phyloP scores from a whole-genome alignment of 208 protist genomes.

The Phytomonas sp. region DNA sequence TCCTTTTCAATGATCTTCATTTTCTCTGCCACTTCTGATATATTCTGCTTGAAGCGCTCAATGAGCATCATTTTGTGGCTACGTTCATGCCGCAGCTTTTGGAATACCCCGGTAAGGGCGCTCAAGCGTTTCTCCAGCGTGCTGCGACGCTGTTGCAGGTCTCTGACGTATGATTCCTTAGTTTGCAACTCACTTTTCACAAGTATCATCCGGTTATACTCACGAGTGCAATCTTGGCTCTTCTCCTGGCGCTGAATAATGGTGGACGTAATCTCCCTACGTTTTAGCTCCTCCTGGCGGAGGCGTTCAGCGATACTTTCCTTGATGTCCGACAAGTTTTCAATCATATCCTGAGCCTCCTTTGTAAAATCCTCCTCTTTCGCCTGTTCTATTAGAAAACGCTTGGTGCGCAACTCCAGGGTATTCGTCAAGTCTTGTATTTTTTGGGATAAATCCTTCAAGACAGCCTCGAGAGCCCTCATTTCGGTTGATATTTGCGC shows the following conservation, averaged over 20 bases:
- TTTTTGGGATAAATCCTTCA: constrained; percentile 35
- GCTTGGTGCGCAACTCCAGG: constrained; percentile 70
- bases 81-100: constrained; percentile 89
- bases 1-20: constrained; percentile 94
- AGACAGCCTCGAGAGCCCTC: constrained; percentile 24
- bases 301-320: constrained; percentile 46
- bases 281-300: constrained; percentile 68
- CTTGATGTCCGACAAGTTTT: constrained; percentile 67
- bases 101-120: constrained; percentile 75
- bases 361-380: constrained; percentile 68
- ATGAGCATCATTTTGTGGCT: constrained; percentile 91
- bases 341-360: constrained; percentile 34
- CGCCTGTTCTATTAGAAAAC: constrained; percentile 81
- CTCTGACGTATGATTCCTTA: constrained; percentile 48
- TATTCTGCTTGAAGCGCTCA: constrained; percentile 86
- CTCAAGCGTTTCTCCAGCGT: constrained; percentile 72
- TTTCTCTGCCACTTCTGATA: constrained; percentile 93
- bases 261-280: constrained; percentile 61
- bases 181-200: constrained; percentile 86
- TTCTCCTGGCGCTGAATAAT: constrained; percentile 67
- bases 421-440: constrained; percentile 52
- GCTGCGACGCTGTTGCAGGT: constrained; percentile 47
- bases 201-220: constrained; percentile 57
- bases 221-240: constrained; percentile 80
- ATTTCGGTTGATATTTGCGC: constrained; percentile 11